Evolutionary conservation across 2,329 filamentous ascomycete genomes (phyloP).

Genomic region (Thermothelomyces thermophilus): DNA sequence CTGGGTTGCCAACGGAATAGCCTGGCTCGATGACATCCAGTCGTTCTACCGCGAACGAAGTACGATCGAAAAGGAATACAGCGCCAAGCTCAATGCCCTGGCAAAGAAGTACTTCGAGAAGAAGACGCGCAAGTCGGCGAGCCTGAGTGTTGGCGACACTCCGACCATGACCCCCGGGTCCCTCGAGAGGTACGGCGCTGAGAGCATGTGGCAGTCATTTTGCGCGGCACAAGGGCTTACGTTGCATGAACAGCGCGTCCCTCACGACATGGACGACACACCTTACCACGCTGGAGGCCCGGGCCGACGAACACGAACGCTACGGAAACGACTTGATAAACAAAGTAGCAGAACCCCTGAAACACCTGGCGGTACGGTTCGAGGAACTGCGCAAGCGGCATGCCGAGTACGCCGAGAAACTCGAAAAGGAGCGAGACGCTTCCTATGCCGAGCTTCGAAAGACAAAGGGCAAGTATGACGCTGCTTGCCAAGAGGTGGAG

Average conservation of each 20-base stretch:
- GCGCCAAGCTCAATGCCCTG: conserved; percentile 74
- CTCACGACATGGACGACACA: conserved; percentile 96
- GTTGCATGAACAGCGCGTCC: conserved; percentile 58
- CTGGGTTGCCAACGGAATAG: conserved; percentile 85
- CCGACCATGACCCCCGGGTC: conserved; percentile 91
- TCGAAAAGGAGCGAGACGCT: conserved; percentile 81
- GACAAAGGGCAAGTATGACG: conserved; percentile 87
- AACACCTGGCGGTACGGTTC: conserved; percentile 64
- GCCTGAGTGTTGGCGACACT: conserved; percentile 86
- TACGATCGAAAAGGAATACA: conserved; percentile 94
- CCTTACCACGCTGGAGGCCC: conserved; percentile 78
- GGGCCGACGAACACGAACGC: conserved; percentile 82
- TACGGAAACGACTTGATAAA: conserved; percentile 72
- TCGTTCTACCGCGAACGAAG: conserved; percentile 95
- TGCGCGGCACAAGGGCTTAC: conserved; percentile 10
- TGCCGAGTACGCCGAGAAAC: conserved; percentile 76
- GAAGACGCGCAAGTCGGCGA: conserved; percentile 84
- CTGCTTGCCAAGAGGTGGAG: conserved; percentile 89
- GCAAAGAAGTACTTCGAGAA: conserved; percentile 95
- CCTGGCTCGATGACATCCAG: conserved; percentile 94
- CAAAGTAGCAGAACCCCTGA: conserved; percentile 81
- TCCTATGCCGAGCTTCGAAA: conserved; percentile 84
- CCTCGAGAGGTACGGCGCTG: conserved; percentile 62
- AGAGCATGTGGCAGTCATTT: not conserved
- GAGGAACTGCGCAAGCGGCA: conserved; percentile 92